Base-by-base conservation (phyloP, 352 stramenopile genomes). In the Phytopythium aichiense region DNA sequence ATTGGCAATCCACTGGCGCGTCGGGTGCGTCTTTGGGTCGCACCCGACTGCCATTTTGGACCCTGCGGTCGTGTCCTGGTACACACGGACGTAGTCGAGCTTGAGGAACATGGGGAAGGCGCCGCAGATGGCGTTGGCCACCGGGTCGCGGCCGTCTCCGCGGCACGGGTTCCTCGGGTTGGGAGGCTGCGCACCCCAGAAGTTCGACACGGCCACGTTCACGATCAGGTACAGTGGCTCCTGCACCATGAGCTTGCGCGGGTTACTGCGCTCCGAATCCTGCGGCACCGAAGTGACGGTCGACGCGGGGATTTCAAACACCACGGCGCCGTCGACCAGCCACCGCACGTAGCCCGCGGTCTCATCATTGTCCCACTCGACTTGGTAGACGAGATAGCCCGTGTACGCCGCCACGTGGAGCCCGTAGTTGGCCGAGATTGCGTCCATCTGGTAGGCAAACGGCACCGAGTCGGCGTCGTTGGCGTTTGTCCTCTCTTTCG, bases 161-260 rank as follows among this genome's bases (percentile, higher is more conserved):
- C 71, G 75, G 49, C 86, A 95, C 7, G 71, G 66, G 15, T 78
- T 68, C 8, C 74, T 77, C 1, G 84, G 48, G 62, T 94, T 94
- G 25, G 86, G 84, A 4, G 86, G 86, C 28, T 65, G 79, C 0
- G 86, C 67, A 18, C 84, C 83, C 96, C 95, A 98, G 33, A 90
- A 89, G 31, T 72, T 87, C 22, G 91, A 98, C 55, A 99, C 79
- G 8, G 96, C 96, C 25, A 97, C 97, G 74, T 98, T 99, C 59
- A 98, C 85, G 54, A 99, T 88, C 58, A 98, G 67, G 63, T 98
- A 98, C 78, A 97, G 91, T 0, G 96, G 96, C 68, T 99, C 96
- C 33, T 95, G 84, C 30, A 97, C 83, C 80, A 99, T 98, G 61
- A 89, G 88, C 71, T 80, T 96, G 73, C 62, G 79, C 65, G 81